These are phyloP conservation scores for Ceriops tagal DNA, from an alignment of 345 rosid genomes.

Conservation along the genomic window DNA sequence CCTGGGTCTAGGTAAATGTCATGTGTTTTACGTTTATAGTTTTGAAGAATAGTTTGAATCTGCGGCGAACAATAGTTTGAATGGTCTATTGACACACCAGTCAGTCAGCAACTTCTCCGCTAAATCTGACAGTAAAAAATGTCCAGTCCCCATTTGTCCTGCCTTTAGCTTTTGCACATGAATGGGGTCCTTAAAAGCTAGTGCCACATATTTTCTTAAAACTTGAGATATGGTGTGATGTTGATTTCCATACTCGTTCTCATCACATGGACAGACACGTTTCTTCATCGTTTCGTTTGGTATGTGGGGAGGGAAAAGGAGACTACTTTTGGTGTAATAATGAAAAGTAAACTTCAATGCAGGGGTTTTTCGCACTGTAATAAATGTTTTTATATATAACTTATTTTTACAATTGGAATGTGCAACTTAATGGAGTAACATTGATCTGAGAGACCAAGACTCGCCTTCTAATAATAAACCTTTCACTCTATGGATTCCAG, in stretches of 20 bases:
- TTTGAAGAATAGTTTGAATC: slow-evolving; percentile 4
- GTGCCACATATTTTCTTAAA: slow-evolving; percentile 13
- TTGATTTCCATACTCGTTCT: slow-evolving; percentile 12
- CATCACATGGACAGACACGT: slow-evolving; percentile 11
- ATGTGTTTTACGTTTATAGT: no score
- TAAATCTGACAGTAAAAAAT: slow-evolving; percentile 16
- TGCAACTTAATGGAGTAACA: no score
- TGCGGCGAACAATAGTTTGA: slow-evolving; percentile 22
- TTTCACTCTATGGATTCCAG: background rate
- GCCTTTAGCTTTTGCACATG: slow-evolving; percentile 34
- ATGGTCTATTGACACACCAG: slow-evolving; percentile 27
- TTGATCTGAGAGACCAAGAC: no score
- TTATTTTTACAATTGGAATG: no score
- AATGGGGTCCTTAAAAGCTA: slow-evolving; percentile 30
- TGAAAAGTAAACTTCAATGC: no score
- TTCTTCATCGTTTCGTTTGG: background rate
- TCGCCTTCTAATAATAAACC: no score
- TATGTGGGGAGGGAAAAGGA: slow-evolving; percentile 8
- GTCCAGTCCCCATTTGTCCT: slow-evolving; percentile 33
- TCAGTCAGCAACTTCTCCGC: slow-evolving; percentile 21
- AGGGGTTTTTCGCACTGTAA: background rate
- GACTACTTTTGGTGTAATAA: background rate
- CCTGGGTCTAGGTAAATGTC: no score
- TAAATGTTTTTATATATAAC: background rate
- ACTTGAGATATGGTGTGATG: slow-evolving; percentile 12